These are phyloP conservation scores for Daldinia caldariorum DNA, from an alignment of 495 filamentous ascomycete genomes.

Conservation along the genomic window DNA sequence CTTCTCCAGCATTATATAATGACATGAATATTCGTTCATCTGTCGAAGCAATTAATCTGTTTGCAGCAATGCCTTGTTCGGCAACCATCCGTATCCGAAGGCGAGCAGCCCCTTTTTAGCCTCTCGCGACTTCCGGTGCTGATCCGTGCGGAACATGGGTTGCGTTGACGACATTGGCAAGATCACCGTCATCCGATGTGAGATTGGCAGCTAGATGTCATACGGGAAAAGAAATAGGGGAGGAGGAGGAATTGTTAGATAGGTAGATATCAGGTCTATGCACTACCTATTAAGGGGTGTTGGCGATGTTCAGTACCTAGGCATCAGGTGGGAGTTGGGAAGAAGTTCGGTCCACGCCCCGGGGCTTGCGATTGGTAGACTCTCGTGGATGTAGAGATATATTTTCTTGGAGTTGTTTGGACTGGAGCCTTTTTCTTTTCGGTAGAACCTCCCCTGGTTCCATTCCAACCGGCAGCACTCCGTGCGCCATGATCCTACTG, in stretches of 20 bases:
- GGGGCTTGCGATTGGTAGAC: neutral
- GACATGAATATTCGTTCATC: too few species aligned
- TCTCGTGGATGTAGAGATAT: neutral
- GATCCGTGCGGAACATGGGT: constrained; percentile 15
- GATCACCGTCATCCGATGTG: constrained; percentile 20
- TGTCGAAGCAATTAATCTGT: constrained; percentile 9
- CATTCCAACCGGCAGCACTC: too few species aligned
- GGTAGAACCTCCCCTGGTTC: too few species aligned
- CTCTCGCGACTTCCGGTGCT: constrained; percentile 13
- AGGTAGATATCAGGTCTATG: neutral
- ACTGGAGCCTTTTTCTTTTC: too few species aligned
- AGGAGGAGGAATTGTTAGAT: neutral
- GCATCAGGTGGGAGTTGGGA: neutral
- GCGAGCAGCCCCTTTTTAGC: constrained; percentile 5
- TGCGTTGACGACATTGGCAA: constrained; percentile 31
- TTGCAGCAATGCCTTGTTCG: neutral
- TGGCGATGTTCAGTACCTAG: neutral
- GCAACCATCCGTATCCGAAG: neutral
- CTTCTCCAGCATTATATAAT: too few species aligned
- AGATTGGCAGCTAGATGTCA: neutral
- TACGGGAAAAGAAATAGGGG: neutral
- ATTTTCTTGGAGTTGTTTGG: too few species aligned
- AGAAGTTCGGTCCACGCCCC: neutral
- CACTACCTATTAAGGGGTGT: neutral
- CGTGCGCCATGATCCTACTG: neutral